Evolutionary conservation across 768 basidiomycete species (phyloP).

Genomic region (Ramaria sp.): DNA sequence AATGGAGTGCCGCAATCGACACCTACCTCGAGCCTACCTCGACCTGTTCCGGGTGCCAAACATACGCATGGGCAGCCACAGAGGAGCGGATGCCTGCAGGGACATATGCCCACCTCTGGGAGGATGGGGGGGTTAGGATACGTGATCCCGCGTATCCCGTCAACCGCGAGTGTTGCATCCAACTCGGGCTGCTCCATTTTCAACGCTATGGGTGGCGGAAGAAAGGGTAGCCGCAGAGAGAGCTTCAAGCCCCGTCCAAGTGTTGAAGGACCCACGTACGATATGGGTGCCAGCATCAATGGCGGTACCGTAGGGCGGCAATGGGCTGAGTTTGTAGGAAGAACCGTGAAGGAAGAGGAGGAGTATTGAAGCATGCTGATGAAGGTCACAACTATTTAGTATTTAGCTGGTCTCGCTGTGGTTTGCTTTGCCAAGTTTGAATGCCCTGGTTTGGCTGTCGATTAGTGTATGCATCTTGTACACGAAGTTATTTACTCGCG

Average conservation of each 20-base stretch:
- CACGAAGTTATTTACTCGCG: not conserved
- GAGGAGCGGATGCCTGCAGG: not conserved
- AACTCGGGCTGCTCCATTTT: conserved; percentile 2
- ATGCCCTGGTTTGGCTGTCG: not conserved
- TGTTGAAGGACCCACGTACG: conserved; percentile 32
- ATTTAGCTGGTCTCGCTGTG: not conserved
- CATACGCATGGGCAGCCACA: not conserved
- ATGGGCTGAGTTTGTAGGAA: conserved; percentile 22
- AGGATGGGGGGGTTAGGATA: conserved; percentile 6
- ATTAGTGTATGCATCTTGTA: not conserved
- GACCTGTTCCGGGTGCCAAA: conserved; percentile 6
- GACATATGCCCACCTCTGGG: not conserved
- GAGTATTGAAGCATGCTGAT: not conserved
- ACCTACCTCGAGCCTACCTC: conserved; percentile 7
- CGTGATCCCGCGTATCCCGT: conserved; percentile 8
- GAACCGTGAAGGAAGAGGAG: conserved; percentile 38
- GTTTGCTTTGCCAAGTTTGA: not conserved
- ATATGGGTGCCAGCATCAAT: conserved; percentile 8
- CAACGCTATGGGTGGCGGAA: conserved; percentile 14
- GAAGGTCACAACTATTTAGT: not conserved
- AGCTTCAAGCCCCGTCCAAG: conserved; percentile 81
- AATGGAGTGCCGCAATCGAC: conserved; percentile 13
- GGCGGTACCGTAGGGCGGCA: not conserved
- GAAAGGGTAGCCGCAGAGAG: conserved; percentile 47
- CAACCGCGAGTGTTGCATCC: not conserved